These are phyloP conservation scores for Malassezia brasiliensis DNA, from an alignment of 1,284 basidiomycete species.

Conservation along the genomic window DNA sequence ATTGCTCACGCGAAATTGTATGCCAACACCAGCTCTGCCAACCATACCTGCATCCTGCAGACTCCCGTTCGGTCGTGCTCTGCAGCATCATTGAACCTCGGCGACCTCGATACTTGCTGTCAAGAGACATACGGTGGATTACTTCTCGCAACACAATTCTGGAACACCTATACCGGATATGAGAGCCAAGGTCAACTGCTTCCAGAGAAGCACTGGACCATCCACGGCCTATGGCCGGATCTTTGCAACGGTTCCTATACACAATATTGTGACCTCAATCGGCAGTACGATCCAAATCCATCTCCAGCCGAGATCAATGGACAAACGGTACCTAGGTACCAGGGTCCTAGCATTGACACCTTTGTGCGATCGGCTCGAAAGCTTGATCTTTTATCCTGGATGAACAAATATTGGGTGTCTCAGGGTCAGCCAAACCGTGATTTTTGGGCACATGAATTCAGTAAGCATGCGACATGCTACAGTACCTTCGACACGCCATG, in stretches of 20 bases:
- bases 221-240: constrained; percentile 9
- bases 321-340: neutral
- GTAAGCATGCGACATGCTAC: constrained; percentile 10
- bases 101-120: constrained; percentile 1
- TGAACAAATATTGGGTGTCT: constrained; percentile 4
- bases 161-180: constrained; percentile 2
- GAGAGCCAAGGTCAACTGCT: neutral
- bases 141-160: neutral
- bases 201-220: constrained; percentile 3
- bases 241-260: constrained; percentile 7
- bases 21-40: neutral
- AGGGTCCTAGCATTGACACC: constrained; percentile 1
- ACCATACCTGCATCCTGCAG: neutral
- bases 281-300: constrained; percentile 2
- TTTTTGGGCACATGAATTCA: constrained; percentile 12
- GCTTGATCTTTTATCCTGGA: constrained; percentile 1
- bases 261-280: constrained; percentile 4
- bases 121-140: constrained; percentile 4
- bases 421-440: constrained; percentile 1
- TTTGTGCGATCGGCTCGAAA: neutral
- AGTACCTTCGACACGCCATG: constrained; percentile 7
- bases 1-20: neutral
- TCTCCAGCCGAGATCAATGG: neutral
- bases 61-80: neutral
- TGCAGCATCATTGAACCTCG: neutral